Evolutionary conservation across 306 rosid species (phyloP).

Genomic region (Neltuma alba): DNA sequence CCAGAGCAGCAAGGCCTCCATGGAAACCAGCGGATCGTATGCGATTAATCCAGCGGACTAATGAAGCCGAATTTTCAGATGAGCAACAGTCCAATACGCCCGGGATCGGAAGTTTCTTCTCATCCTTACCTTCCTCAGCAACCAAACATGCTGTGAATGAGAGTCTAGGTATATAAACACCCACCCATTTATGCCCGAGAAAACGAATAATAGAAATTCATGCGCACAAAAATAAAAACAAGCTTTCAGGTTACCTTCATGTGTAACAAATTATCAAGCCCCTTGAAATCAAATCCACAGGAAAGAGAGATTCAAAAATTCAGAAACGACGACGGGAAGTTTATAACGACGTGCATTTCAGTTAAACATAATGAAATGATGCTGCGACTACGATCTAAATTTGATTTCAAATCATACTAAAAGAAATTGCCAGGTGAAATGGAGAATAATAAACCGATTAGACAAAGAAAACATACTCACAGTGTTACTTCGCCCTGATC

Average conservation of each 20-base stretch:
- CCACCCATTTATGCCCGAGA: not conserved
- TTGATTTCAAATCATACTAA: conserved; percentile 3
- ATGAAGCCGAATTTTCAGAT: not conserved
- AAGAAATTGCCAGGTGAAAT: not conserved
- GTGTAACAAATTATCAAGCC: not conserved
- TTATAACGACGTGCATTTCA: not conserved
- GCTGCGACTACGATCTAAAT: not conserved
- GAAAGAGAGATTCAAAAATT: conserved; percentile 20
- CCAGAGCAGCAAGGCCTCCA: conserved; percentile 9
- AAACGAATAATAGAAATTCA: not conserved
- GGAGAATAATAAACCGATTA: conserved; percentile 15
- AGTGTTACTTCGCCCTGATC: not conserved
- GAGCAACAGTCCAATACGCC: not conserved
- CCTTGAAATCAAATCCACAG: conserved; percentile 22
- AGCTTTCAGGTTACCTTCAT: conserved; percentile 17
- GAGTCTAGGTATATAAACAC: conserved; percentile 3
- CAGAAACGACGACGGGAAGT: conserved; percentile 1
- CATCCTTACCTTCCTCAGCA: conserved; percentile 8
- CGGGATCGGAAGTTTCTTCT: conserved; percentile 16
- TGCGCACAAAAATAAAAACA: not conserved
- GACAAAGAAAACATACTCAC: conserved; percentile 24
- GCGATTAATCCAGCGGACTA: not conserved
- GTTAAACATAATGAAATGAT: not conserved
- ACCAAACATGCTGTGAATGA: conserved; percentile 12
- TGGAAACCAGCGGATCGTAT: conserved; percentile 5